Conservation (phyloP, 1,139 yeast genomes). For the Meyerozyma smithsonii region DNA sequence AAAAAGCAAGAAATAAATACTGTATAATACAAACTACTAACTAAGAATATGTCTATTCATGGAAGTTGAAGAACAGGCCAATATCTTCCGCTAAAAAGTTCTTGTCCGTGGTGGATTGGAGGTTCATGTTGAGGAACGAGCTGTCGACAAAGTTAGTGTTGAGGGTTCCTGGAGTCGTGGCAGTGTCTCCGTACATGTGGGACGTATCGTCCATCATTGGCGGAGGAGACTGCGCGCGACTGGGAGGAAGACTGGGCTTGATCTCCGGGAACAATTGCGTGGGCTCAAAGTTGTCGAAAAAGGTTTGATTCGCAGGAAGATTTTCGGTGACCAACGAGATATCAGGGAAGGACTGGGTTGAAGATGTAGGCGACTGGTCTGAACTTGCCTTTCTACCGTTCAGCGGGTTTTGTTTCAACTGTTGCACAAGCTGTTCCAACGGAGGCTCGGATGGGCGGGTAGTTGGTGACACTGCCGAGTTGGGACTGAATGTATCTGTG, state of each 20-base stretch:
- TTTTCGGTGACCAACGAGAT: slow-evolving; percentile 45
- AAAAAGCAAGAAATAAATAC: slow-evolving; percentile 1
- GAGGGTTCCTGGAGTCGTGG: slow-evolving; percentile 31
- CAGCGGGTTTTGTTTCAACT: slow-evolving; percentile 17
- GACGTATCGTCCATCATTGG: slow-evolving; percentile 6
- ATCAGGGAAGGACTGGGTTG: slow-evolving; percentile 41
- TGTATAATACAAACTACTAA: slow-evolving; percentile 2
- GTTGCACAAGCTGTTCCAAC: slow-evolving; percentile 31
- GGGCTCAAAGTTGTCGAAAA: slow-evolving; percentile 46
- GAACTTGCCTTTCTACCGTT: slow-evolving; percentile 5
- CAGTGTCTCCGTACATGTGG: slow-evolving; percentile 9
- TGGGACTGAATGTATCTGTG: slow-evolving; percentile 8
- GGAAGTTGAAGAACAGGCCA: slow-evolving; percentile 27
- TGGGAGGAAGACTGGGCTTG: slow-evolving; percentile 31
- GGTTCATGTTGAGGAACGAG: slow-evolving; percentile 41
- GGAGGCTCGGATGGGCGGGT: slow-evolving; percentile 11
- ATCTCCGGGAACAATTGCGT: slow-evolving; percentile 45
- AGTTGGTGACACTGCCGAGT: slow-evolving; percentile 23
- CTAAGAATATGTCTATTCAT: slow-evolving; percentile 5
- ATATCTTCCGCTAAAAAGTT: slow-evolving; percentile 31
- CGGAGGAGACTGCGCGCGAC: slow-evolving; percentile 35
- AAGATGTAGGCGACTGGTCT: slow-evolving; percentile 30
- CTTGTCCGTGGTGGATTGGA: slow-evolving; percentile 36
- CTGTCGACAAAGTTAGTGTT: slow-evolving; percentile 43
- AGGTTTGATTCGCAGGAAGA: slow-evolving; percentile 35